Base-by-base conservation (phyloP, 2,329 filamentous ascomycete genomes). In the Pestalotiopsis fici region DNA sequence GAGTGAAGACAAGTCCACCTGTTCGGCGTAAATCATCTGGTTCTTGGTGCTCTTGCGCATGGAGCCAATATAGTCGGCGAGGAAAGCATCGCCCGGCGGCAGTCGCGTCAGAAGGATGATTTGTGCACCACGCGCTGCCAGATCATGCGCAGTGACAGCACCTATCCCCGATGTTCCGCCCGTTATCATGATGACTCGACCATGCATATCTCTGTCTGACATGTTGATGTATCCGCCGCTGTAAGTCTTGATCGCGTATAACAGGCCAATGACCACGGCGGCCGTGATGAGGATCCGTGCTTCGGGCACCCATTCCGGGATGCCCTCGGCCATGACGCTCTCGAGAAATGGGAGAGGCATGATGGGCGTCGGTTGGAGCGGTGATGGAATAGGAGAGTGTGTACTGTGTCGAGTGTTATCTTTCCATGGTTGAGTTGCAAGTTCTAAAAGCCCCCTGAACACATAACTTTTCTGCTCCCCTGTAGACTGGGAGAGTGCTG, bases 121-220 rank as follows among this genome's bases (percentile, higher is more conserved):
- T 82, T 99, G 97, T 59, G 95, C 95, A 71, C 96, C 96, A 71
- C 94, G 90, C 21, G 83, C 77, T 65, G 95, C 95, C 65, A 99
- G 88, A 67, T 91, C 88, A 71, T 88, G 85, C 4, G 92, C 92
- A 56, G 93, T 88, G 66, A 88, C 86, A 68, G 94, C 93, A 62
- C 96, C 96, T 77, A 99, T 92, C 15, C 96, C 96, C 59, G 95
- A 95, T 64, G 96, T 99, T 31, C 95, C 96, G 72, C 96, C 95
- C 21, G 96, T 99, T 64, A 99, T 88, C 85, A 99, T 91, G 57
- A 98, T 87, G 61, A 99, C 94, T 77, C 97, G 97, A 60, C 94
- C 94, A 79, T 98, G 94, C 90, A 99, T 94, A 66, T 92, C 86
- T 68, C 93, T 88, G 77, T 97, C 94, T 28, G 93, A 87, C 55